Evolutionary conservation across 495 filamentous ascomycete species (phyloP).

Genomic region (Penicillium goetzii): DNA sequence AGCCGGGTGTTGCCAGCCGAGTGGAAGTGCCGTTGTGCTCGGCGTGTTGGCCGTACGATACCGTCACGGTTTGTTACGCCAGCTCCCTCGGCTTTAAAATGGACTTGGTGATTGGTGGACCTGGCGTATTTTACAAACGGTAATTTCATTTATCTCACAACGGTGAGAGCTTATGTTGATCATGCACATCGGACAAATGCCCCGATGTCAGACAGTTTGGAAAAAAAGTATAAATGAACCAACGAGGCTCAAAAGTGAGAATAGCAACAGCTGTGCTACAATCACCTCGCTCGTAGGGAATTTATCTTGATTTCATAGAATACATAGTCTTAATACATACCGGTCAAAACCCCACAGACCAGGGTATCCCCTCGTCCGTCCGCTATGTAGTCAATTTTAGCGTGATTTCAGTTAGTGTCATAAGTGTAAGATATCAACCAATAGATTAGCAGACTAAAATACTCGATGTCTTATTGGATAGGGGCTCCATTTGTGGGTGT

Average conservation of each 20-base stretch:
- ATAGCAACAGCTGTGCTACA: neutral
- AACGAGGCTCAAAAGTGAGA: neutral
- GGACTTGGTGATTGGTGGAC: conserved; percentile 14
- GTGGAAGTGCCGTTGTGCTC: conserved; percentile 33
- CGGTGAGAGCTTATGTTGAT: neutral
- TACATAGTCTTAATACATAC: no score
- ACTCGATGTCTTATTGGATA: no score
- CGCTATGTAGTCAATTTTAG: no score
- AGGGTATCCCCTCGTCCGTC: no score
- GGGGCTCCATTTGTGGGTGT: no score
- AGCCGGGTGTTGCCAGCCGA: conserved; percentile 22
- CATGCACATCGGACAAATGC: neutral
- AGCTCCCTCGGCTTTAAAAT: conserved; percentile 31
- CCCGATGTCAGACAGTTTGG: neutral
- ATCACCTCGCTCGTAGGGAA: neutral
- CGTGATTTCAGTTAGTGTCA: no score
- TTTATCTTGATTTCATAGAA: neutral
- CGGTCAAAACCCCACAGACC: conserved; percentile 9
- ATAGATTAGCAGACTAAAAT: no score
- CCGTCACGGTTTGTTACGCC: conserved; percentile 23
- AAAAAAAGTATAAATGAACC: no score
- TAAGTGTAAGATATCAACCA: no score
- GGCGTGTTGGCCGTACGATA: conserved; percentile 34
- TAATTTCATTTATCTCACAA: neutral
- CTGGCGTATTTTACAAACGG: neutral